Evolutionary conservation across 2,329 filamentous ascomycete species (phyloP), one percentile per base, ranked within the genome.

Genomic region (Neofusicoccum sp.): DNA sequence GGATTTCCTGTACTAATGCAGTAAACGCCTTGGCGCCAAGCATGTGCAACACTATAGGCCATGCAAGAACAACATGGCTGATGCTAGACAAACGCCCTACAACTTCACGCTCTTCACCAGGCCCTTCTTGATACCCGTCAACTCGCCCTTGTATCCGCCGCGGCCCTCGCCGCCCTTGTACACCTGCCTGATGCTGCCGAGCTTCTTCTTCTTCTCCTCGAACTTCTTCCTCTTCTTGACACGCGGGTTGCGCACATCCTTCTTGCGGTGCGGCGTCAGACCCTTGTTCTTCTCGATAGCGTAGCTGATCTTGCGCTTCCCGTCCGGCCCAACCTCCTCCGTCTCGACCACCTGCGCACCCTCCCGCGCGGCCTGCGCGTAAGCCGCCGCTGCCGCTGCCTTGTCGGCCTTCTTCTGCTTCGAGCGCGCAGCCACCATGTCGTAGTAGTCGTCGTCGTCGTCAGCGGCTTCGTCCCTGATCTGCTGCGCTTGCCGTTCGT

Each of bases 161-260:
- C 86, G 87, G 69, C 91, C 88, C 80, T 96, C 88, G 66, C 92
- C 91, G 68, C 92, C 92, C 78, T 93, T 92, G 81, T 93, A 98
- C 12, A 92, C 83, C 7, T 91, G 86, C 81, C 90, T 92, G 82
- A 93, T 91, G 74, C 90, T 94, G 71, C 87, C 87, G 73, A 98
- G 79, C 84, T 98, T 97, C 91, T 97, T 98, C 86, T 94, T 90
- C 85, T 96, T 97, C 77, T 93, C 90, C 74, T 96, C 93, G 77
- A 87, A 99, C 87, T 92, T 93, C 87, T 92, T 92, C 79, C 92
- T 88, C 89, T 97, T 98, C 89, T 98, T 99, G 68, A 98, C 94
- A 76, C 95, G 85, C 39, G 95, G 93, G 80, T 99, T 99, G 67
- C 94, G 84, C 64, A 93, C 90, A 70, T 96, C 93, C 87, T 99